phyloP scores from a whole-genome alignment of 441 rosid genomes.

The Euphorbia corollata region DNA sequence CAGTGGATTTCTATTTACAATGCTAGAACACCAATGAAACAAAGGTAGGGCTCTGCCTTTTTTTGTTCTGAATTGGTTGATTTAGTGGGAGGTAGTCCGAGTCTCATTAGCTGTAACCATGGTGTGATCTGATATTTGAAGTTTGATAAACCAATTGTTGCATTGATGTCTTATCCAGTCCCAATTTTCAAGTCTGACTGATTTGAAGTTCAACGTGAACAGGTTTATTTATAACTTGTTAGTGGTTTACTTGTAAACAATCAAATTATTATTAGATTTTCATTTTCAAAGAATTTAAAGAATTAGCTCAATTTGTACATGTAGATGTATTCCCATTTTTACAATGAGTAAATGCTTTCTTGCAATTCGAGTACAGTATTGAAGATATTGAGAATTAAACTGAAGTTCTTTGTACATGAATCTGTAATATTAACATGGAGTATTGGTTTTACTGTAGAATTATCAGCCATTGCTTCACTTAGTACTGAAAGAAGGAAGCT shows the following conservation, averaged over 20 bases:
- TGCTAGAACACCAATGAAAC: conserved; percentile 96
- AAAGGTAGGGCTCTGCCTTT: conserved; percentile 46
- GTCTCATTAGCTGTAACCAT: not conserved
- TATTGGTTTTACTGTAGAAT: not conserved
- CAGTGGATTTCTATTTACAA: conserved; percentile 98
- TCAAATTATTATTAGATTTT: not conserved
- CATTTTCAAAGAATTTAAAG: too few relatives aligned
- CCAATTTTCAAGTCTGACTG: not conserved
- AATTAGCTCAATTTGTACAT: not conserved
- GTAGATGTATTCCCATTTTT: not conserved
- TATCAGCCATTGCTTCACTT: not conserved
- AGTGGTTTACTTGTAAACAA: not conserved
- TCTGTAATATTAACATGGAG: not conserved
- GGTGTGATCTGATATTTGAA: not conserved
- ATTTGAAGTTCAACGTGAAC: not conserved
- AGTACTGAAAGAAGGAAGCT: not conserved
- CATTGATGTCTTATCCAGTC: not conserved
- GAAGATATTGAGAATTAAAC: not conserved
- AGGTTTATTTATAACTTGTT: not conserved
- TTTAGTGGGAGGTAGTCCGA: not conserved
- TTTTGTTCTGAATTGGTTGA: not conserved
- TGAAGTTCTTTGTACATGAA: not conserved
- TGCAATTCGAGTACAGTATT: not conserved
- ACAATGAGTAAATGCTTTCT: not conserved
- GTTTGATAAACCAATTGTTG: not conserved